Evolutionary conservation across 352 stramenopile species (phyloP).

Genomic region (Phytophthora pinifolia): DNA sequence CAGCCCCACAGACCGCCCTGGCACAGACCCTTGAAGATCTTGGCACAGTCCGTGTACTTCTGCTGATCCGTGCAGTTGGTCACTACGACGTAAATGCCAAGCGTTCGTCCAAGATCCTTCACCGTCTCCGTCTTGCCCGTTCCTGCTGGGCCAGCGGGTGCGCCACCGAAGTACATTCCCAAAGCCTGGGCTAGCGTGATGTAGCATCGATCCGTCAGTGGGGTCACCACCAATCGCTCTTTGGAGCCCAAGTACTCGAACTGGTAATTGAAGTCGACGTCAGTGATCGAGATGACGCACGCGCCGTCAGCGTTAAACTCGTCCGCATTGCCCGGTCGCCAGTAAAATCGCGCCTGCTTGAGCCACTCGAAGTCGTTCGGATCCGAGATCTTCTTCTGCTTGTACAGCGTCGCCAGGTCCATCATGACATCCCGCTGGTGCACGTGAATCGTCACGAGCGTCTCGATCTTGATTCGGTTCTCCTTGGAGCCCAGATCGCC

Average conservation of each 20-base stretch:
- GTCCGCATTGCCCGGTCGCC: slow-evolving; percentile 92
- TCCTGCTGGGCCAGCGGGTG: slow-evolving; percentile 93
- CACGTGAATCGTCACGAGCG: slow-evolving; percentile 97
- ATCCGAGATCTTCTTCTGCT: slow-evolving; percentile 96
- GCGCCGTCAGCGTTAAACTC: slow-evolving; percentile 95
- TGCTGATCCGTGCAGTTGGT: slow-evolving; percentile 98
- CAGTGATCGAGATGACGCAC: slow-evolving; percentile 97
- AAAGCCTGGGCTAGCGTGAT: slow-evolving; percentile 98
- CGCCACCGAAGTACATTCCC: slow-evolving; percentile 97
- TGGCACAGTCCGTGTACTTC: slow-evolving; percentile 97
- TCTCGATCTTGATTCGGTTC: slow-evolving; percentile 98
- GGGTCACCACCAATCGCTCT: slow-evolving; percentile 96
- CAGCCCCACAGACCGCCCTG: slow-evolving; percentile 97
- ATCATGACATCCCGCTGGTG: slow-evolving; percentile 98
- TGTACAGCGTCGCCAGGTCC: slow-evolving; percentile 92
- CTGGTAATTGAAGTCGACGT: slow-evolving; percentile 99
- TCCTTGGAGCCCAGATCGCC: slow-evolving; percentile 96
- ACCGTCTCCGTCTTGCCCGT: slow-evolving; percentile 98
- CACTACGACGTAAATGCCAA: slow-evolving; percentile 97
- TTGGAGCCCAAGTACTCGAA: slow-evolving; percentile 98
- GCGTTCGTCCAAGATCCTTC: slow-evolving; percentile 95
- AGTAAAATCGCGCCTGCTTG: slow-evolving; percentile 99
- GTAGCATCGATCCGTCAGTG: slow-evolving; percentile 97
- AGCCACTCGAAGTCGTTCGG: slow-evolving; percentile 99
- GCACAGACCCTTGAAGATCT: slow-evolving; percentile 98